Base-by-base conservation (phyloP, 1,284 basidiomycete species). In the Inonotus obliquus region DNA sequence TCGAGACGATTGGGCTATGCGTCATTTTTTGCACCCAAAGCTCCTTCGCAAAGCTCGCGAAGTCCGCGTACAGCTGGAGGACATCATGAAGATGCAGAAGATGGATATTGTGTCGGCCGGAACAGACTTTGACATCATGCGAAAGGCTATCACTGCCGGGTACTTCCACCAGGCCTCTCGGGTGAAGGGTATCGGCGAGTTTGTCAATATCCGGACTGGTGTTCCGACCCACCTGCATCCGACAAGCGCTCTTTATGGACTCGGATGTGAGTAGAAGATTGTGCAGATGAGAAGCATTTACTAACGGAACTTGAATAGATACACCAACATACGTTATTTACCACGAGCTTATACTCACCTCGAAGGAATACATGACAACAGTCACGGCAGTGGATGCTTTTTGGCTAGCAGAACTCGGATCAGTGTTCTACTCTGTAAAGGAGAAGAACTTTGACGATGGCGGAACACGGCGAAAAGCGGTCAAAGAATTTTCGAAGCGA, bases 131-230 rank as follows among this genome's bases (percentile, higher is more conserved):
- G 97, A 99, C 71, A 76, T 96, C 21, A 83, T 99, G 64, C 82
- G 96, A 71, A 99, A 98, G 83, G 95, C 95, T 23, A 98, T 99
- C 69, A 90, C 94, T 51, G 92, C 96, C 14, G 97, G 96, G 25
- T 99, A 98, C 77, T 99, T 99, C 83, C 97, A 99, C 74, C 97
- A 99, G 75, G 96, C 97, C 0, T 96, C 96, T 9, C 81, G 94
- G 66, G 96, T 97, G 45, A 99, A 98, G 77, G 96, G 96, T 71
- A 97, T 99, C 64, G 97, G 96, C 65, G 97, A 99, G 75, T 99
- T 98, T 73, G 93, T 96, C 64, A 98, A 99, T 74, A 92, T 96
- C 67, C 84, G 97, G 48, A 96, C 96, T n/a, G 97, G 95, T 21
- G 74, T 94, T 52, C 92, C 92, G 4, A 95, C 94, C 54, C 92